These are phyloP conservation scores for Penicillium paneum DNA, from an alignment of 2,329 filamentous ascomycete genomes.

Conservation along the genomic window DNA sequence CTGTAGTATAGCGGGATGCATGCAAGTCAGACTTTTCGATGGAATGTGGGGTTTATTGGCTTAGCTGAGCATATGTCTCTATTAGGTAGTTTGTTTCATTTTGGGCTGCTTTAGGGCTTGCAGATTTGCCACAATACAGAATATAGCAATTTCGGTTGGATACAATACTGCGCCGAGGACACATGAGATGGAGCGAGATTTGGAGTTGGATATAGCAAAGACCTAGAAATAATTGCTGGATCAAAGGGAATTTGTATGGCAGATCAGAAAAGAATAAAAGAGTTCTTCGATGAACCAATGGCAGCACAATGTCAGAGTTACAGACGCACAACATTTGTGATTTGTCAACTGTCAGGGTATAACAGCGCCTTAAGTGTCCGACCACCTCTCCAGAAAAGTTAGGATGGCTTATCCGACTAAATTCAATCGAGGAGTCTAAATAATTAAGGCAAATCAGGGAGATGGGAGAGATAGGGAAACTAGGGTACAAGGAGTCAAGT, in stretches of 20 bases:
- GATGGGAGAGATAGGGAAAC: background rate
- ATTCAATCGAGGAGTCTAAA: background rate
- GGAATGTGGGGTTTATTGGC: constrained; percentile 23
- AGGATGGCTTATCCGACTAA: background rate
- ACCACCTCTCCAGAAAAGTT: background rate
- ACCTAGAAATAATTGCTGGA: background rate
- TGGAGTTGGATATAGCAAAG: background rate
- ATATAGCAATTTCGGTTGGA: background rate
- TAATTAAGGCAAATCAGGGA: background rate
- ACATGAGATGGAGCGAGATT: background rate
- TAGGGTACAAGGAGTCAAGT: background rate
- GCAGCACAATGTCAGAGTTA: background rate
- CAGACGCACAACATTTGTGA: constrained; percentile 17
- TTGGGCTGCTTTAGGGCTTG: background rate
- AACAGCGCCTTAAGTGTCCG: background rate
- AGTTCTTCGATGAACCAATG: constrained; percentile 12
- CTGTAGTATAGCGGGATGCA: constrained; percentile 19
- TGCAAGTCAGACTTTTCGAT: constrained; percentile 24
- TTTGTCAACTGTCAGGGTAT: constrained; percentile 18
- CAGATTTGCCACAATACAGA: too few species aligned
- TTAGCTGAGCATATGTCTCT: constrained; percentile 3
- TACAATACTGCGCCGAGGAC: background rate
- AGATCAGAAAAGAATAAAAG: background rate
- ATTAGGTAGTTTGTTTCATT: background rate
- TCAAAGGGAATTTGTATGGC: constrained; percentile 4